phyloP scores from a whole-genome alignment of 805 yeast genomes.

The Saccharomycopsis amapae region DNA sequence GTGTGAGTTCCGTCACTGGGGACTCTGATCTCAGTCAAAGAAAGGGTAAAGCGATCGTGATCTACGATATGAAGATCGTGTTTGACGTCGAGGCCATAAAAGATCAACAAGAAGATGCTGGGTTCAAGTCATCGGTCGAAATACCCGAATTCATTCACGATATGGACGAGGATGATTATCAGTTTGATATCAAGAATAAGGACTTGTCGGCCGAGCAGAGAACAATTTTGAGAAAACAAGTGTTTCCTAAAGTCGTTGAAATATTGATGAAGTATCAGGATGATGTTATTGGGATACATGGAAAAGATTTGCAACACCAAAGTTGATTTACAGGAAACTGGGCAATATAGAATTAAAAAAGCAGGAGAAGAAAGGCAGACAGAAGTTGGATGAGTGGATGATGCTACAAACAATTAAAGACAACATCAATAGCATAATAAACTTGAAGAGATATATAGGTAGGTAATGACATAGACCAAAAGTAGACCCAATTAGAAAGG shows the following conservation, averaged over 20 bases:
- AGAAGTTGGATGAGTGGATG: too few species aligned
- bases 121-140: conserved; percentile 38
- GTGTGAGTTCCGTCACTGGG: conserved; percentile 45
- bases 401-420: too few species aligned
- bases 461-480: too few species aligned
- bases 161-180: conserved; percentile 50
- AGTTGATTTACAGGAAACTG: too few species aligned
- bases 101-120: conserved; percentile 28
- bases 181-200: conserved; percentile 42
- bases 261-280: conserved; percentile 53
- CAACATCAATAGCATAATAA: too few species aligned
- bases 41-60: conserved; percentile 73
- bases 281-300: conserved; percentile 56
- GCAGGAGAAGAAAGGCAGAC: too few species aligned
- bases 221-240: conserved; percentile 34
- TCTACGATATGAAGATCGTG: conserved; percentile 56
- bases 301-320: conserved; percentile 51
- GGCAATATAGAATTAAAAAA: too few species aligned
- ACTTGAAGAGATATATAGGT: too few species aligned
- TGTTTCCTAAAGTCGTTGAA: conserved; percentile 45
- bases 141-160: conserved; percentile 74
- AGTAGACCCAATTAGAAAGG: too few species aligned
- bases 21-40: conserved; percentile 82
- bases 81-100: conserved; percentile 36
- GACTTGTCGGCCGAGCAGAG: conserved; percentile 34